These are phyloP conservation scores for Pleurotus sapidus DNA, from an alignment of 768 basidiomycete species.

Conservation along the genomic window DNA sequence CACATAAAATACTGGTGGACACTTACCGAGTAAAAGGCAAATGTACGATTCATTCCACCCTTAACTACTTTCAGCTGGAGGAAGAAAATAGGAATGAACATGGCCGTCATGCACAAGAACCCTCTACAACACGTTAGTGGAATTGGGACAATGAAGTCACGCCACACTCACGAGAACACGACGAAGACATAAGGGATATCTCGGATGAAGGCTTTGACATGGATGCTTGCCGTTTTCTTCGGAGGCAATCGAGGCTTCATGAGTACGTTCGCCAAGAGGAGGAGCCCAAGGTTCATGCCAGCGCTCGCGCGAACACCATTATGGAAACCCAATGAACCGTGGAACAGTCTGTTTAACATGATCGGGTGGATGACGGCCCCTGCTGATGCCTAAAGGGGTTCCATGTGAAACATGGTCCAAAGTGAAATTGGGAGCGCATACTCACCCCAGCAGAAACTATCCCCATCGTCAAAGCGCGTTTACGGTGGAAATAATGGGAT, in stretches of 20 bases:
- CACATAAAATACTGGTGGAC: not conserved
- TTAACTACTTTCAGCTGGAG: conserved; percentile 45
- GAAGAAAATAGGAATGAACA: conserved; percentile 48
- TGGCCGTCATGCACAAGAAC: conserved; percentile 27
- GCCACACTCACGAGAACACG: conserved; percentile 14
- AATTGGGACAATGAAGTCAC: not conserved
- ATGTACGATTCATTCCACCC: conserved; percentile 34
- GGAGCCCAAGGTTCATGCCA: conserved; percentile 27
- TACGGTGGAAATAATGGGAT: conserved; percentile 50
- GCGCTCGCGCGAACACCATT: conserved; percentile 38
- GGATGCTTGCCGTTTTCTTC: conserved; percentile 18
- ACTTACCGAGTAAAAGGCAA: conserved; percentile 50
- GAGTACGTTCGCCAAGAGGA: conserved; percentile 29
- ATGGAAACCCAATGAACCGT: conserved; percentile 33
- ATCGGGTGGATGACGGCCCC: conserved; percentile 58
- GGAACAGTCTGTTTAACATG: conserved; percentile 50
- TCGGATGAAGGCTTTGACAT: conserved; percentile 23
- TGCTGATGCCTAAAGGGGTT: conserved; percentile 5
- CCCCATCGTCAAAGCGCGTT: conserved; percentile 48
- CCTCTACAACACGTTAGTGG: conserved; percentile 14
- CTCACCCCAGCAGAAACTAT: conserved; percentile 27
- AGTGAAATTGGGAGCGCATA: not conserved
- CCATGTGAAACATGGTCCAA: not conserved
- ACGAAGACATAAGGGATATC: conserved; percentile 27
- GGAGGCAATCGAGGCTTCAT: conserved; percentile 35